phyloP scores from a whole-genome alignment of 2,329 filamentous ascomycete species.

The Canariomyces notabilis region DNA sequence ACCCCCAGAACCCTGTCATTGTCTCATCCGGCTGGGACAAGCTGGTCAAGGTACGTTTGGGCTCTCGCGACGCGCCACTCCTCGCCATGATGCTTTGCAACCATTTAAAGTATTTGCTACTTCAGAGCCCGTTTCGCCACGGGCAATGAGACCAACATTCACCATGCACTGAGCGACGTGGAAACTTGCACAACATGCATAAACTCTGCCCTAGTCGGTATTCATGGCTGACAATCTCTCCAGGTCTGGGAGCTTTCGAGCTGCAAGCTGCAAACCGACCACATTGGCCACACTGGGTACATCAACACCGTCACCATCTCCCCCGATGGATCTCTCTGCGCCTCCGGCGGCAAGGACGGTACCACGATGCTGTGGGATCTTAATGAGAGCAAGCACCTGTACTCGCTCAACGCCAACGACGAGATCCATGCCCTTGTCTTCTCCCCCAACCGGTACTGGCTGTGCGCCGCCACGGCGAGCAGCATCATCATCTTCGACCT shows the following conservation, averaged over 20 bases:
- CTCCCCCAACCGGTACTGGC: constrained; percentile 99
- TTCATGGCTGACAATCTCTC: constrained; percentile 11
- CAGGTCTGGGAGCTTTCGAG: constrained; percentile 99
- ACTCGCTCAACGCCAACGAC: constrained; percentile 98
- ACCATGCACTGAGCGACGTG: constrained; percentile 63
- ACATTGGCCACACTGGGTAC: constrained; percentile 99
- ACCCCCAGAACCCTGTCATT: constrained; percentile 99
- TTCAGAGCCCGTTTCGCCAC: constrained; percentile 81
- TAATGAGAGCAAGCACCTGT: constrained; percentile 99
- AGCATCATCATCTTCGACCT: constrained; percentile 99
- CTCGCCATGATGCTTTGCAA: constrained; percentile 84
- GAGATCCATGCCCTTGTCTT: constrained; percentile 99
- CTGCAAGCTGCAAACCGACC: constrained; percentile 99
- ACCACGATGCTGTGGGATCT: constrained; percentile 99
- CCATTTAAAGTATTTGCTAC: constrained; percentile 97
- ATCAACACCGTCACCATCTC: constrained; percentile 99
- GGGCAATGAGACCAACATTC: constrained; percentile 95
- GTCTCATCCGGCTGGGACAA: constrained; percentile 99
- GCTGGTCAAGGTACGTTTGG: constrained; percentile 89
- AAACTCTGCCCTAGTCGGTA: not conserved
- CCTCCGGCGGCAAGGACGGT: constrained; percentile 98
- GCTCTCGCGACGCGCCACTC: constrained; percentile 16
- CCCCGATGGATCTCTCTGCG: constrained; percentile 97
- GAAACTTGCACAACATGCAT: constrained; percentile 1
- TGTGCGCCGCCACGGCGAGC: constrained; percentile 94